phyloP scores from a whole-genome alignment of 768 basidiomycete species.

The Macrocybe gigantea region DNA sequence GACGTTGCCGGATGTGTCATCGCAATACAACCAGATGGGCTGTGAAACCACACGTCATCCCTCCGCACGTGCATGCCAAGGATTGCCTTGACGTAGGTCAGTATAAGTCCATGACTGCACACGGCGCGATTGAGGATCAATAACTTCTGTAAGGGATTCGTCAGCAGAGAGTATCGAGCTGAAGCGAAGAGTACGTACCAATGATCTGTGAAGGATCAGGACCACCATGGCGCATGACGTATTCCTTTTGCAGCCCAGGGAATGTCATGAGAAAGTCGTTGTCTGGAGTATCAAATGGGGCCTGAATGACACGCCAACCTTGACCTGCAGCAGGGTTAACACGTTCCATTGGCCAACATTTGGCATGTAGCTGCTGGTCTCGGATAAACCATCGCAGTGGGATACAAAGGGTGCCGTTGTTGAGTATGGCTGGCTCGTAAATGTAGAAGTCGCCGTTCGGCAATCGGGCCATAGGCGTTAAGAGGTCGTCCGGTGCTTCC shows the following conservation, averaged over 20 bases:
- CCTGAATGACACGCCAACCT: constrained; percentile 14
- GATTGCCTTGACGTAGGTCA: constrained; percentile 14
- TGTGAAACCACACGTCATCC: constrained; percentile 22
- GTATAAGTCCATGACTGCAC: constrained; percentile 10
- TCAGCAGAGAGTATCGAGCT: neutral
- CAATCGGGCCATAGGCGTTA: constrained; percentile 3
- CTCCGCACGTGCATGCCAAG: constrained; percentile 17
- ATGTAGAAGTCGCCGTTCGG: constrained; percentile 16
- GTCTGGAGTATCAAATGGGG: neutral
- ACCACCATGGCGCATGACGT: neutral
- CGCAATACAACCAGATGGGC: constrained; percentile 34
- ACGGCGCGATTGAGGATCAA: neutral
- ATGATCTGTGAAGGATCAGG: neutral
- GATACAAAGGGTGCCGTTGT: constrained; percentile 10
- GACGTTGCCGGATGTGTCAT: constrained; percentile 36
- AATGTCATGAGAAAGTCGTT: neutral
- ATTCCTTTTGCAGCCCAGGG: neutral
- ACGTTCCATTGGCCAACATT: constrained; percentile 12
- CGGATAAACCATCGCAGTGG: constrained; percentile 20
- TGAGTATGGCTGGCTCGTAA: constrained; percentile 17
- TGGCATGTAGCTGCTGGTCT: constrained; percentile 8
- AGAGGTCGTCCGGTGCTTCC: neutral
- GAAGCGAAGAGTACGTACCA: neutral
- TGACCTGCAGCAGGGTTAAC: neutral
- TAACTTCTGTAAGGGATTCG: neutral